Evolutionary conservation across 805 yeast species (phyloP), one percentile per base, ranked within the genome.

Genomic region (Candida xiaguanensis): DNA sequence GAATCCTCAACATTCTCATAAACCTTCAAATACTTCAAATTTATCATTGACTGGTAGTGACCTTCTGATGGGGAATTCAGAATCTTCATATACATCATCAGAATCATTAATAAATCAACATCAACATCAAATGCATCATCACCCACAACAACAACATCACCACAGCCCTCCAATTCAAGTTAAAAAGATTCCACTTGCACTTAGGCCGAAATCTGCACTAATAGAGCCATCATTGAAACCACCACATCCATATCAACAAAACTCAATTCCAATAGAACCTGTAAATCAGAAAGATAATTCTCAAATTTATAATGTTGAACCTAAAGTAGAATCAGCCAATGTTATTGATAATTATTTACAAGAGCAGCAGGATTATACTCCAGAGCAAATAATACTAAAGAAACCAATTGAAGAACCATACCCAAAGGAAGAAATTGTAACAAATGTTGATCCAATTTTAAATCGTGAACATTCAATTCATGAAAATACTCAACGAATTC

Each of bases 11-110:
- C 9, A 23, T 24, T 3, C 12, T 12, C 34, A 37, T 14, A 37
- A 32, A 14, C 19, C 36, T 3, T 30, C 43, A 26, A 20, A 31
- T 26, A 34, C 40, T n/a, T 32, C 42, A n/a, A 34, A 36, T 26
- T 57, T 61, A 11, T 58, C 62, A n/a, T 43, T 48, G 30, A 48
- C 49, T 18, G 58, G 61, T 25, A 60, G 66, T 45, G 70, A 65
- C 20, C 58, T 64, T 31, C 65, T 54, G 63, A 41, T 57, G 43
- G 54, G 56, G 13, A 51, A 51, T 12, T 60, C 66, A 15, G 56
- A 54, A 29, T 55, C 61, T 28, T 61, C 65, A 14, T 50, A 51
- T 36, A 56, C 67, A 3, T 59, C 66, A 16, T 36, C 44, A 32
- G 62, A 57, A 18, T 27, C 38, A 14, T 13, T 26, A 7, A 18